Conservation (phyloP, 495 filamentous ascomycete species). For the Emericellopsis terricola region DNA sequence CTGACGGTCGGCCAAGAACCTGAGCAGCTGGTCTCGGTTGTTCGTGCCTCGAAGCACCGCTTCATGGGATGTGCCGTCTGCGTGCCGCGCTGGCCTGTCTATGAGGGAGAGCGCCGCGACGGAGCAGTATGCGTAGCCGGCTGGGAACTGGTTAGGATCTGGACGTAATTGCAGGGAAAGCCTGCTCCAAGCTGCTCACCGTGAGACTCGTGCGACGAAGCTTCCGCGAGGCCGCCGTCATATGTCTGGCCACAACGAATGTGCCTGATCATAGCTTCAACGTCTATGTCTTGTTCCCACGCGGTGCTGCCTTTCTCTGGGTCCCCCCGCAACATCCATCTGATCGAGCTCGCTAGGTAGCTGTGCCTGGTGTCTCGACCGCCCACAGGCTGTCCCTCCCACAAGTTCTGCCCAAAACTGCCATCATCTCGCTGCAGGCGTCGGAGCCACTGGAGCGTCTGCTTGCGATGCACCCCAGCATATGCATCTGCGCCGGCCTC, state of each 20-base stretch:
- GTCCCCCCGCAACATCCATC: slow-evolving; percentile 59
- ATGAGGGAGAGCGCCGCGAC: slow-evolving; percentile 58
- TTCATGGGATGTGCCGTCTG: no score
- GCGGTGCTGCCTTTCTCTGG: slow-evolving; percentile 25
- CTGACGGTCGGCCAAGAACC: slow-evolving; percentile 46
- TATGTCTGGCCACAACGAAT: slow-evolving; percentile 50
- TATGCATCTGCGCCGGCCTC: slow-evolving; percentile 17
- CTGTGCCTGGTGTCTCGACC: slow-evolving; percentile 76
- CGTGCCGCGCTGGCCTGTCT: no score
- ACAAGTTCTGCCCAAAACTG: slow-evolving; percentile 72
- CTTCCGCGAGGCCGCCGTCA: slow-evolving; percentile 77
- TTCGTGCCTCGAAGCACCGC: slow-evolving; percentile 17
- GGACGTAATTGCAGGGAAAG: no score
- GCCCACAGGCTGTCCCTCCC: slow-evolving; percentile 38
- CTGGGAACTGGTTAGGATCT: no score
- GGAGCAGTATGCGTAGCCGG: slow-evolving; percentile 78
- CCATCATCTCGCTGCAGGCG: slow-evolving; percentile 68
- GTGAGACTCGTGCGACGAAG: slow-evolving; percentile 70
- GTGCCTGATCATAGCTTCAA: slow-evolving; percentile 47
- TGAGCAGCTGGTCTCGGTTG: slow-evolving; percentile 13
- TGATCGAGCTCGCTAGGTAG: slow-evolving; percentile 61
- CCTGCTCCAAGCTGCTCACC: no score
- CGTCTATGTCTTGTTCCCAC: slow-evolving; percentile 53
- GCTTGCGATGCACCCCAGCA: slow-evolving; percentile 40
- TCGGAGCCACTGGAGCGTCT: slow-evolving; percentile 55